These are phyloP conservation scores for Aspergillus glaucus DNA, from an alignment of 2,329 filamentous ascomycete genomes.

Conservation along the genomic window DNA sequence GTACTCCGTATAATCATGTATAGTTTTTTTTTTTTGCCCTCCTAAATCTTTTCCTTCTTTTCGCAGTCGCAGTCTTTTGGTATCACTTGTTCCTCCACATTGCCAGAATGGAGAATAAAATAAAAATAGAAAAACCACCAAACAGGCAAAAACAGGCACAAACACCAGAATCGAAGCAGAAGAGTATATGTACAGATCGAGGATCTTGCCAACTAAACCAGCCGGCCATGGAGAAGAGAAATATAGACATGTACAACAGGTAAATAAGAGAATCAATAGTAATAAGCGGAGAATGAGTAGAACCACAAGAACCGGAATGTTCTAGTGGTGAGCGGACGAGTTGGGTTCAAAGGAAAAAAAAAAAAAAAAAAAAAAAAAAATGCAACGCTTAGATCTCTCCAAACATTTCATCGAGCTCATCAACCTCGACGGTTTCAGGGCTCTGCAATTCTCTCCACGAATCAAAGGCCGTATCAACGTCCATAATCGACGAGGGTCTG, in stretches of 20 bases:
- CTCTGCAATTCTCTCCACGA: slow-evolving; percentile 60
- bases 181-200: slow-evolving; percentile 2
- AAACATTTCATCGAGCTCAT: slow-evolving; percentile 85
- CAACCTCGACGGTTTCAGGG: slow-evolving; percentile 83
- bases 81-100: background rate
- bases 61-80: background rate
- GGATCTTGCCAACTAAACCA: background rate
- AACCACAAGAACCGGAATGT: background rate
- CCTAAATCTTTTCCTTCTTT: background rate
- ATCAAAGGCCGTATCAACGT: slow-evolving; percentile 37
- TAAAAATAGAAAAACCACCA: background rate
- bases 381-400: slow-evolving; percentile 56
- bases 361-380: background rate
- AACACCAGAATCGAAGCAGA: background rate
- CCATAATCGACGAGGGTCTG: slow-evolving; percentile 20
- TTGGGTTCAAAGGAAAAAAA: background rate
- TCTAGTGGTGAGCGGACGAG: background rate
- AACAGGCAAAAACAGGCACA: slow-evolving; percentile 1
- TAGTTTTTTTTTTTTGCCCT: background rate
- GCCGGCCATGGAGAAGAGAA: background rate
- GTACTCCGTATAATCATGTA: background rate
- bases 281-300: slow-evolving; percentile 1
- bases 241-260: slow-evolving; percentile 7
- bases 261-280: background rate
- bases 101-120: background rate